These are phyloP conservation scores for Ceratobasidium sp. DNA, from an alignment of 1,284 basidiomycete genomes.

Conservation along the genomic window DNA sequence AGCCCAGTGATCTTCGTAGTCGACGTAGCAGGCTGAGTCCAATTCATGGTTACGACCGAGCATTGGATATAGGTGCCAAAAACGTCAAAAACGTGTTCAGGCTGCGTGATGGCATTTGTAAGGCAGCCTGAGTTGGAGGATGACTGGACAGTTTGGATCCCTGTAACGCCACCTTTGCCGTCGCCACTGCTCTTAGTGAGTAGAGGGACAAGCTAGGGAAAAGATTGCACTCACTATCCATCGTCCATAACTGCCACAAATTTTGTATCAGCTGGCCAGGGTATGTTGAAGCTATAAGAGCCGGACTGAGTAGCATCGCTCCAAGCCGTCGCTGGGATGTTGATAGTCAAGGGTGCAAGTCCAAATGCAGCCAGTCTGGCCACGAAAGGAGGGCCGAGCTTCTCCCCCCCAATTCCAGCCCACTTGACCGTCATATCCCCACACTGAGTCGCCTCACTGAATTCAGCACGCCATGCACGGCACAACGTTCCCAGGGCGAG, in stretches of 20 bases:
- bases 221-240: conserved; percentile 27
- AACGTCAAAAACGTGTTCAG: conserved; percentile 31
- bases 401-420: conserved; percentile 2
- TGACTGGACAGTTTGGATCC: conserved; percentile 31
- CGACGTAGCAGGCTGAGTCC: conserved; percentile 31
- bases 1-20: conserved; percentile 19
- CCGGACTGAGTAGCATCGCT: conserved; percentile 13
- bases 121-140: conserved; percentile 37
- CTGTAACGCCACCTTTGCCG: conserved; percentile 25
- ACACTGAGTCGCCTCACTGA: conserved; percentile 24
- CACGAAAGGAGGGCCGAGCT: conserved; percentile 32
- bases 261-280: conserved; percentile 23
- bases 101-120: conserved; percentile 24
- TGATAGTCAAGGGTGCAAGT: conserved; percentile 27
- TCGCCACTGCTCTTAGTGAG: neutral
- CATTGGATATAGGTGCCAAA: conserved; percentile 26
- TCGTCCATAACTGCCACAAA: conserved; percentile 31
- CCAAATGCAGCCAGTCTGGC: conserved; percentile 26
- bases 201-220: neutral
- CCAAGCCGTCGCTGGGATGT: conserved; percentile 26
- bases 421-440: conserved; percentile 21
- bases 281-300: conserved; percentile 25
- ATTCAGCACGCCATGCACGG: conserved; percentile 20
- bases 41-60: conserved; percentile 31
- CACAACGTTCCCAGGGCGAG: conserved; percentile 31